Base-by-base conservation (phyloP, 2,329 filamentous ascomycete species). In the Claviceps maximensis region DNA sequence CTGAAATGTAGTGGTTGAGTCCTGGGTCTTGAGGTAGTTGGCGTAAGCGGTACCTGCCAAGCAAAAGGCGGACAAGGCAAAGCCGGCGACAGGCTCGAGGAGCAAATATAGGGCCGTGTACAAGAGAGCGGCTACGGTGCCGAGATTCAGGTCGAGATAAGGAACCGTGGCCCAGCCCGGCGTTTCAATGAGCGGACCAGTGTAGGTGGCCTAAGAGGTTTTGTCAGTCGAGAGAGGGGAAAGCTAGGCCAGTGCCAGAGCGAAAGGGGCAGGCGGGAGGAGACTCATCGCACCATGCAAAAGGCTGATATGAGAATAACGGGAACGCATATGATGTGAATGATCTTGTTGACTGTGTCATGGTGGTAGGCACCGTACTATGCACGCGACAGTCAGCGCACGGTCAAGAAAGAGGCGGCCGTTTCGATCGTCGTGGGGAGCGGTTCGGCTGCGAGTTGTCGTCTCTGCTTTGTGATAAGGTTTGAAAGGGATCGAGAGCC, bases 71-170 rank as follows among this genome's bases (percentile, higher is more conserved):
- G 87, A 83, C 44, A 95, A 73, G 29, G 87, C 72, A 12, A 81
- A 83, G 50, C 93, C 93, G 12, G 93, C 93, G 1, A 97, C 89
- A 1, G 93, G 93, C 65, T 98, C 93, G 63, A 98, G 84, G 23
- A 98, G 79, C 48, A 97, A 77, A 65, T 97, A 98, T 53, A 96
- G 79, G 2, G 78, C 78, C 40, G 85, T 79, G 70, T 93, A 96
- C 29, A 83, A 63, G 51, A 81, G 76, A 36, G 82, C 80, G 46
- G 72, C 71, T 53, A 86, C 78, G 13, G 80, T 88, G 57, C 79
- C 80, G 45, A 82, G 71, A 59, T 82, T 90, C 54, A 83, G 78
- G 17, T 78, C 75, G 56, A 84, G 78, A 62, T 86, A 82, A 29
- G 84, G 82, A 19, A 81, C 73, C 31, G 81, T 84, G 33, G 87